phyloP scores from a whole-genome alignment of 257 asterid genomes.

The Oldenlandia corymbosa region DNA sequence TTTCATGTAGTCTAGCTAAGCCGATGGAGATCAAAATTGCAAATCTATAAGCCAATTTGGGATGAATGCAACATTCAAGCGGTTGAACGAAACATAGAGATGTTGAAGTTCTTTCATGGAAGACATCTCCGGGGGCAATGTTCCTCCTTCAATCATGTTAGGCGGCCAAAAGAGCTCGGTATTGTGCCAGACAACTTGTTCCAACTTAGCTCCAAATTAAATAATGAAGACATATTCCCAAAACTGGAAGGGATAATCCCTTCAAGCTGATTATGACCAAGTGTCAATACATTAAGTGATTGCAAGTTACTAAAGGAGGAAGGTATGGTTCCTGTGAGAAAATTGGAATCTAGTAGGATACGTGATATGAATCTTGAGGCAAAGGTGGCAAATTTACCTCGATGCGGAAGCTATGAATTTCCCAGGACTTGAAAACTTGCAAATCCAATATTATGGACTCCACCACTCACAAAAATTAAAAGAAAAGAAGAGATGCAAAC shows the following conservation, averaged over 20 bases:
- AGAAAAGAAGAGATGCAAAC: too few relatives aligned
- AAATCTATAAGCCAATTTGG: constrained; percentile 44
- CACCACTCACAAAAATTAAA: too few relatives aligned
- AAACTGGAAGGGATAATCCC: constrained; percentile 46
- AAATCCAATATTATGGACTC: too few relatives aligned
- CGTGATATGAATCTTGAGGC: too few relatives aligned
- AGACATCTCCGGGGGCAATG: constrained; percentile 38
- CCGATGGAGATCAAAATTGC: constrained; percentile 34
- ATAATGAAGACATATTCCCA: constrained; percentile 31
- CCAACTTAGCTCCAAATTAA: constrained; percentile 36
- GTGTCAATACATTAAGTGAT: constrained; percentile 37
- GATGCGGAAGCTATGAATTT: too few relatives aligned
- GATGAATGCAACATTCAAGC: constrained; percentile 34
- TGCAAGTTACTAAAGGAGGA: constrained; percentile 31
- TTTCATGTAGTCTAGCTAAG: constrained; percentile 40
- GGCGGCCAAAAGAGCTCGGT: constrained; percentile 38
- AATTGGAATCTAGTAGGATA: constrained; percentile 34
- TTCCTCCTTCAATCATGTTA: constrained; percentile 63
- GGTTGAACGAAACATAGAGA: constrained; percentile 47
- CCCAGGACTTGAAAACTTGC: too few relatives aligned
- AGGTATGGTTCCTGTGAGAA: constrained; percentile 44
- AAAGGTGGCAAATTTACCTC: too few relatives aligned
- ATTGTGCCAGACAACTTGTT: constrained; percentile 45
- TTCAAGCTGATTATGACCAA: constrained; percentile 39
- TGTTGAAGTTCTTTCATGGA: constrained; percentile 39